Evolutionary conservation across 345 rosid species (phyloP), one percentile per base, ranked within the genome.

Genomic region (Linum tenue): DNA sequence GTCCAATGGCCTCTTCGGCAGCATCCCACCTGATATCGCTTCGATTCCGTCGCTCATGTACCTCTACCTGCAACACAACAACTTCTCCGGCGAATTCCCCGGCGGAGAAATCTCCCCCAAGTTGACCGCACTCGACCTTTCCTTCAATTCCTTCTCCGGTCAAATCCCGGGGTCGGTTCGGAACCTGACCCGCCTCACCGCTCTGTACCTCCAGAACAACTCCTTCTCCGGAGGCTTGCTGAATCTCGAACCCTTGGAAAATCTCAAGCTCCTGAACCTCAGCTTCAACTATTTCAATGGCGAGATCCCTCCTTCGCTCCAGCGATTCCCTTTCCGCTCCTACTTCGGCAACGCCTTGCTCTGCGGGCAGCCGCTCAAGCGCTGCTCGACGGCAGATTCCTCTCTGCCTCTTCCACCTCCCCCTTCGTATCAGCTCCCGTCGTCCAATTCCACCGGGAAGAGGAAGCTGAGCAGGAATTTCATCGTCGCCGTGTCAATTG

Each of bases 181-280:
- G 22, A 57, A 57, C 60, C 38, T 57, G 60, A 57, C 37, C 38
- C 38, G 11, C 16, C 60, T 57, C 38, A 9, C 37, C 2, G 60
- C 37, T 5, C 38, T 57, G 60, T 17, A 57, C 60, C 60, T 57
- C 37, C 60, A 57, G 38, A 57, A 57, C 60, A 57, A 57, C 22
- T 57, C 60, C 7, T 3, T 57, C 60, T 16, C 60, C 6, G 60
- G 60, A 5, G 36, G 9, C 60, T 17, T 57, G 12, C 16, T 8
- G 3, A 9, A n/a, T 37, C 5, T 57, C 3, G 14, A 57, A 5
- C 37, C 16, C 2, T 5, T 37, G 8, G 11, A 17, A 37, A 48
- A 48, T 48, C 60, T 57, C 36, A 57, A 57, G 35, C 60, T 17
- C 11, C 60, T 57, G 37, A 57, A 57, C 11, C 11, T 57, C 36